Conservation (phyloP, 2,329 filamentous ascomycete genomes). For the Emericellopsis cladophorae region DNA sequence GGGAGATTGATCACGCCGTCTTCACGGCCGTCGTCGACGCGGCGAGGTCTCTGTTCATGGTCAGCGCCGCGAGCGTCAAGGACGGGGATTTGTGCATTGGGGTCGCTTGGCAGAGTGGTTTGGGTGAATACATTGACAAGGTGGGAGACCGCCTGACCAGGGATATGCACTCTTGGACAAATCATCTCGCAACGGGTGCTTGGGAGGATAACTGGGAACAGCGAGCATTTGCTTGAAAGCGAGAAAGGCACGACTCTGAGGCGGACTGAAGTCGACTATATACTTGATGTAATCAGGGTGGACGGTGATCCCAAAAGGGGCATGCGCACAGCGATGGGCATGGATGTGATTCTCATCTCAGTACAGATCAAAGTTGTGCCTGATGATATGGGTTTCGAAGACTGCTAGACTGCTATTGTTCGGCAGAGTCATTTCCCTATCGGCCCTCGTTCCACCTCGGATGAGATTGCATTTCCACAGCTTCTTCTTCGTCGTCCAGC, state of each 20-base stretch:
- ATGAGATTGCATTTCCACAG: neutral
- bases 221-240: too few species aligned
- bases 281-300: too few species aligned
- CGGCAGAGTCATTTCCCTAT: too few species aligned
- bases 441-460: too few species aligned
- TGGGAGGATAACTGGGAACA: neutral
- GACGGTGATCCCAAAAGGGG: too few species aligned
- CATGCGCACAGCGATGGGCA: too few species aligned
- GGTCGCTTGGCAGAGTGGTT: neutral
- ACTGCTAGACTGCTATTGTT: too few species aligned
- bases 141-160: neutral
- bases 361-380: too few species aligned
- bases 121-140: neutral
- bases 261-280: too few species aligned
- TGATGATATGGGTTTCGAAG: too few species aligned
- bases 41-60: neutral
- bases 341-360: too few species aligned
- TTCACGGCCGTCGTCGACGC: neutral
- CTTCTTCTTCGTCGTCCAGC: neutral
- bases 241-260: too few species aligned
- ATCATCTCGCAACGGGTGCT: neutral
- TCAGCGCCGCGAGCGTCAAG: neutral
- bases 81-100: neutral
- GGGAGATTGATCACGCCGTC: neutral
- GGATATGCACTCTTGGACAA: neutral